Base-by-base conservation (phyloP, 331 rosid genomes). In the Ulmus americana region DNA sequence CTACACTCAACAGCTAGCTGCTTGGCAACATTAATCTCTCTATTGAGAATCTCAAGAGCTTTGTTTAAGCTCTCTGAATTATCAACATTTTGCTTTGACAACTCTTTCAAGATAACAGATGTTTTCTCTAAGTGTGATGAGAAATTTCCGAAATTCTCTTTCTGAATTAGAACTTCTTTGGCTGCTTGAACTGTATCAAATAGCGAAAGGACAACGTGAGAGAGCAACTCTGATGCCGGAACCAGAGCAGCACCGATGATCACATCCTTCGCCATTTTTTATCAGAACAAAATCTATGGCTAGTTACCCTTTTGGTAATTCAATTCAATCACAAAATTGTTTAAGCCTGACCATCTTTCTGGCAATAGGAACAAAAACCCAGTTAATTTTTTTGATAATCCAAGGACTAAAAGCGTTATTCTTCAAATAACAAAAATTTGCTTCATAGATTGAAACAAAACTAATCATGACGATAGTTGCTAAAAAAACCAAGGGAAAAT, bases 1-100 rank as follows among this genome's bases (percentile, higher is more conserved):
- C 67, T 58, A 77, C 91, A 80, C 41, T 85, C 86, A 39, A 64
- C 60, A 66, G 70, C 75, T 59, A 82, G 75, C 50, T 74, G 72
- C 73, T 68, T 82, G 18, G 86, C 79, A 63, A 67, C 72, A 61
- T 66, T 65, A 43, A 80, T 64, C 79, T 83, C 84, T 55, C 72
- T 76, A 64, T 78, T 68, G 58, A 85, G 77, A 56, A 55, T 70
- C 69, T 69, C 53, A 63, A 78, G 9, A 51, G 83, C 76, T 46
- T 72, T 75, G 45, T 41, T 54, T 51, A 78, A 69, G 64, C 83
- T 78, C 68, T 76, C 75, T 6, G 63, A 63, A 11, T 45, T 20
- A 56, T 68, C 55, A 18, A 65, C 18, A 16, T 68, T 75, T 50
- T 65, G 69, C 57, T 49, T 71, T 7, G 80, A 59, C 22, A 82